Conservation (phyloP, 2,329 filamentous ascomycete genomes). For the Mycosphaerelloides madeirae region DNA sequence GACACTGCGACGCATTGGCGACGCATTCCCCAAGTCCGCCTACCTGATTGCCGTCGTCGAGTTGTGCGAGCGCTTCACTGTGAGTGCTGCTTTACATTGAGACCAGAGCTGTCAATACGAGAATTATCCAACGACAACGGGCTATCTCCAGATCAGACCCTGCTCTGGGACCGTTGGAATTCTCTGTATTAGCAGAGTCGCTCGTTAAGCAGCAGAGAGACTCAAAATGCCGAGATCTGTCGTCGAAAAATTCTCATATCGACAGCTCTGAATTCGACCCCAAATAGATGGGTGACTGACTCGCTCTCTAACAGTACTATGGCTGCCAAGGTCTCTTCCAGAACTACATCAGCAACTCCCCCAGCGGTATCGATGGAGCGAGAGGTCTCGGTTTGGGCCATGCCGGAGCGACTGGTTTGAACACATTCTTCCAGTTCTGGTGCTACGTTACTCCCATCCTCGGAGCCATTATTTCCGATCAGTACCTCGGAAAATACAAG, state of each 20-base stretch:
- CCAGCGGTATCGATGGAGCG: conserved; percentile 36
- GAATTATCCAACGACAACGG: too few species aligned
- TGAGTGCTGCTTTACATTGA: too few species aligned
- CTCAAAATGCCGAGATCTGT: too few species aligned
- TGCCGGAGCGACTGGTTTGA: conserved; percentile 37
- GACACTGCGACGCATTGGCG: conserved; percentile 43
- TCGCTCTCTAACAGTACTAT: conserved; percentile 15
- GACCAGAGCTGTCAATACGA: too few species aligned
- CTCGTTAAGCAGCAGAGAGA: too few species aligned
- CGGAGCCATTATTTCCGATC: conserved; percentile 56
- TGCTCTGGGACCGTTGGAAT: too few species aligned
- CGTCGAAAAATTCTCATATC: too few species aligned
- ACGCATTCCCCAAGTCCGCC: conserved; percentile 43
- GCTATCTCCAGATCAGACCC: too few species aligned
- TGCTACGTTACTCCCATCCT: conserved; percentile 46
- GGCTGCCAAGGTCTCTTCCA: conserved; percentile 44
- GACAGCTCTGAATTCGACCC: too few species aligned
- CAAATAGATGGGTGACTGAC: too few species aligned
- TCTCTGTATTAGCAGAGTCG: too few species aligned
- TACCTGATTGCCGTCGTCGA: conserved; percentile 49
- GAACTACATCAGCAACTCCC: conserved; percentile 46
- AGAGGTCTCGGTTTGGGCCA: conserved; percentile 40
- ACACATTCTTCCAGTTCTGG: conserved; percentile 48
- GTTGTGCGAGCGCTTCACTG: conserved; percentile 46
- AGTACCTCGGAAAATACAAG: conserved; percentile 63